Evolutionary conservation across 331 rosid species (phyloP), one percentile per base, ranked within the genome.

Genomic region (Ulmus americana): DNA sequence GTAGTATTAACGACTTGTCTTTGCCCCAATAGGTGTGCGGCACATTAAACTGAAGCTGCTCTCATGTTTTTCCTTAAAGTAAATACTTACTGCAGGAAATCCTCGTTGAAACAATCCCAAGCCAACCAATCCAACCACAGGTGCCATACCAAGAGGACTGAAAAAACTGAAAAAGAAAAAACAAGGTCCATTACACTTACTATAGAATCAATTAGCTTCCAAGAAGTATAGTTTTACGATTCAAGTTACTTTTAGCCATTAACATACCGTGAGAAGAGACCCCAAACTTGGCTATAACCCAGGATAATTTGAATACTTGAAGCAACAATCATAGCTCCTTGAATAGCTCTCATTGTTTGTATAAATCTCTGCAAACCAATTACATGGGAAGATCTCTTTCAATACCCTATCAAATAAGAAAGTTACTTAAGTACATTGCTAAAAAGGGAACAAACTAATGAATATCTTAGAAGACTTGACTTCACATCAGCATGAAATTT

Each of bases 71-170:
- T 51, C 48, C 14, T 14, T 46, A 22, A 35, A 71, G 61, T 45
- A 70, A 67, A 68, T 28, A 81, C 90, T 47, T 79, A 88, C 98
- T 70, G 69, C 76, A 8, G 96, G 96, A 77, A 92, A 89, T 73
- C 98, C 98, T 18, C 82, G 90, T 51, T 86, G 79, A 78, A 92
- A 83, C 76, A 92, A 72, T 63, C 98, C 98, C 58, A 92, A 77
- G 66, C 98, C 98, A 39, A 89, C 88, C 84, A 92, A 80, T 75
- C 95, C 98, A 74, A 89, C 90, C n/a, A 92, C 96, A 52, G 98
- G 98, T 68, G 95, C 96, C 95, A 92, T 86, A 55, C 98, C 96
- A 70, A 92, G 95, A 65, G 98, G 98, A 76, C 98, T 92, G 82
- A 92, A 92, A 77, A 92, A 92, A 61, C 98, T 92, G 85, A 55